Conservation (phyloP, 2,329 filamentous ascomycete genomes). For the Hortaea sp. region DNA sequence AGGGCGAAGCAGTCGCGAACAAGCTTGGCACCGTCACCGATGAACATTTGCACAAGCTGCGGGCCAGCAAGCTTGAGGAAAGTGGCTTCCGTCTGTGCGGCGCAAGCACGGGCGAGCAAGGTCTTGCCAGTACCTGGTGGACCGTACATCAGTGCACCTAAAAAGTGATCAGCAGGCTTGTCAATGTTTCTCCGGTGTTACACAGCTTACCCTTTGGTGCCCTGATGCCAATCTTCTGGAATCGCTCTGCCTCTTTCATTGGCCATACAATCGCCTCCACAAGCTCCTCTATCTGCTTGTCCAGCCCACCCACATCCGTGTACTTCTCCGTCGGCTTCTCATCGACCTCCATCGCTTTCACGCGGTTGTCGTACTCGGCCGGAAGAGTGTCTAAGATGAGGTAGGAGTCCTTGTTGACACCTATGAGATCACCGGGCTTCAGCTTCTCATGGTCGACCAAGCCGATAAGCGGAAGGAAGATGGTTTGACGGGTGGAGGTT, state of each 20-base stretch:
- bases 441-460: slow-evolving; percentile 91
- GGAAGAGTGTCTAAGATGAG: slow-evolving; percentile 92
- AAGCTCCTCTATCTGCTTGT: slow-evolving; percentile 98
- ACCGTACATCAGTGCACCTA: slow-evolving; percentile 96
- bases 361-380: slow-evolving; percentile 95
- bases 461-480: slow-evolving; percentile 94
- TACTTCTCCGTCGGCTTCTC: slow-evolving; percentile 99
- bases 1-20: slow-evolving; percentile 96
- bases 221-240: slow-evolving; percentile 99
- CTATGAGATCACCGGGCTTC: slow-evolving; percentile 92
- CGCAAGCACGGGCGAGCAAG: slow-evolving; percentile 85
- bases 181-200: no score
- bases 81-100: slow-evolving; percentile 93
- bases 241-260: slow-evolving; percentile 98
- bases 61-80: slow-evolving; percentile 97
- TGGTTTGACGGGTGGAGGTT: slow-evolving; percentile 95
- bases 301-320: slow-evolving; percentile 89
- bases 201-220: slow-evolving; percentile 71
- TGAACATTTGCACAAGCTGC: slow-evolving; percentile 99
- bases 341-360: slow-evolving; percentile 99
- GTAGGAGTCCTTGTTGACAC: slow-evolving; percentile 98
- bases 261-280: slow-evolving; percentile 99
- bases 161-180: slow-evolving; percentile 4
- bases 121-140: slow-evolving; percentile 86
- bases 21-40: slow-evolving; percentile 94